These are phyloP conservation scores for Excoecaria cochinchinensis DNA, from an alignment of 345 rosid species.

Conservation along the genomic window DNA sequence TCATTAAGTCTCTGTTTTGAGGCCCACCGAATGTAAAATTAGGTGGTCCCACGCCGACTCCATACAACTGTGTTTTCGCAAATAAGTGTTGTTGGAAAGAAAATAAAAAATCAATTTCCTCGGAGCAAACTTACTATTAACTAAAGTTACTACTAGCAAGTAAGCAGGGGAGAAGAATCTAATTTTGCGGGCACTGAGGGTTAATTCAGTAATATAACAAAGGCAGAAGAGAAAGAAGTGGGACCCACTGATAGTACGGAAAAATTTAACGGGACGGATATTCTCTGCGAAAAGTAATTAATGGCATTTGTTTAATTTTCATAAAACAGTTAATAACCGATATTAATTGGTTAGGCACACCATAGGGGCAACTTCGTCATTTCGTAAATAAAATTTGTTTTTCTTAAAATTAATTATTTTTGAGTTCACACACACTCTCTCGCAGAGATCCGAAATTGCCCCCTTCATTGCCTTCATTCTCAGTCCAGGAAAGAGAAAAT, in stretches of 20 bases:
- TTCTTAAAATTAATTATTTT: slow-evolving; percentile 3
- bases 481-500: slow-evolving; percentile 31
- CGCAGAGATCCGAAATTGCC: slow-evolving; percentile 45
- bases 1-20: no score
- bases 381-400: neutral
- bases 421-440: slow-evolving; percentile 27
- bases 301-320: neutral
- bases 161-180: no score
- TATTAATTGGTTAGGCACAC: slow-evolving; percentile 8
- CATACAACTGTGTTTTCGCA: no score
- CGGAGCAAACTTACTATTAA: no score
- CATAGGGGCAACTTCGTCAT: slow-evolving; percentile 35
- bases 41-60: no score
- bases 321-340: slow-evolving; percentile 20
- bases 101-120: no score
- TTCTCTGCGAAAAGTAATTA: neutral
- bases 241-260: neutral
- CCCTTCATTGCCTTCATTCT: slow-evolving; percentile 23
- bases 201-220: neutral
- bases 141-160: no score
- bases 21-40: no score
- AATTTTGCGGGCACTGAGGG: neutral
- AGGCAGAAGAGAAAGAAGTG: neutral
- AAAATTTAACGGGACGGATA: neutral
- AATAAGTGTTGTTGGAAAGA: no score